Evolutionary conservation across 2,329 filamentous ascomycete species (phyloP), one percentile per base, ranked within the genome.

Genomic region (Coniochaeta prunicola): DNA sequence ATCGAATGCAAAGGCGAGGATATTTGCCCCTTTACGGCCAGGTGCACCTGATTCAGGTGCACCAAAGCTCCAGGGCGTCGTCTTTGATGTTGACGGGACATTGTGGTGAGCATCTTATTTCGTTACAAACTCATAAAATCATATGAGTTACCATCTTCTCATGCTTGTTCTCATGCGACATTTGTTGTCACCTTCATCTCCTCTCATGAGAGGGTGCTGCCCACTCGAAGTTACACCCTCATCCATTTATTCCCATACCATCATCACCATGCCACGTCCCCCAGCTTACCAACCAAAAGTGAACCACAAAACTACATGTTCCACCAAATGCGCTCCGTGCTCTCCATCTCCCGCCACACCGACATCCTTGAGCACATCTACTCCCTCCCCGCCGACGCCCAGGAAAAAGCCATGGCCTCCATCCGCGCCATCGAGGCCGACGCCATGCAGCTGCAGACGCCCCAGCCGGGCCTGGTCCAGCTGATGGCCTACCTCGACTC

Each of bases 231-330:
- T n/a, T n/a, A n/a, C n/a, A n/a, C n/a, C n/a, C n/a, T n/a, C n/a
- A n/a, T n/a, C n/a, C n/a, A n/a, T n/a, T n/a, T n/a, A n/a, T n/a
- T n/a, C n/a, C n/a, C n/a, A n/a, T n/a, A n/a, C n/a, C n/a, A n/a
- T n/a, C n/a, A n/a, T n/a, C n/a, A n/a, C n/a, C n/a, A n/a, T n/a
- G n/a, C n/a, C n/a, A n/a, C n/a, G n/a, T n/a, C 36, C 36, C 12
- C 30, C 13, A 5, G 17, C 42, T 56, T 1, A 55, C 28, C 30
- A 31, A 10, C 13, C 19, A 30, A 48, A 63, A 96, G 92, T 71
- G 77, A 92, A 59, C 93, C 93, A 0, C 93, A 97, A 74, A 94
- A 89, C 66, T 91, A 96, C 81, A 99, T 97, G 93, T 97, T 97
- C 74, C 73, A 75, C 21, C 82, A 96, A 69, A 97, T 99, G 93